Percentiles rank a stretch among this genome's conserved stretches.
Conservation (phyloP, 352 stramenopile genomes). For the Pythium myriotylum region DNA sequence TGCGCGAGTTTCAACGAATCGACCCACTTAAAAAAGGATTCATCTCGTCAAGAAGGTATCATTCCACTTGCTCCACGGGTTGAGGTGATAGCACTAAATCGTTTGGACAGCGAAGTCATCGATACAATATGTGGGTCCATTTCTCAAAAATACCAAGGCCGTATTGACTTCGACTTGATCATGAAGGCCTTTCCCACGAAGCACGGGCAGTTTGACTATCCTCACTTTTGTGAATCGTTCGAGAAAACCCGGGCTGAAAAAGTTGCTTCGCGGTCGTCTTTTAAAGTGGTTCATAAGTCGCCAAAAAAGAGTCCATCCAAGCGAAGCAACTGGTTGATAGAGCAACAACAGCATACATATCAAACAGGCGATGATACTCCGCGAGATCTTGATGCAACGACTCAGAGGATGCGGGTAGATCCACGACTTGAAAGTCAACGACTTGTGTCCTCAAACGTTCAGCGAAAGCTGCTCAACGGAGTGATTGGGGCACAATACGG, state of each 20-base stretch:
- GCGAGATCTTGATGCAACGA: constrained; percentile 12
- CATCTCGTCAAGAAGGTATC: constrained; percentile 20
- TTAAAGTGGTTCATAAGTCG: not conserved
- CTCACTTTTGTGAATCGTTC: constrained; percentile 18
- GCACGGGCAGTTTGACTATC: constrained; percentile 18
- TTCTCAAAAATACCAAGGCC: constrained; percentile 19
- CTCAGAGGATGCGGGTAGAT: constrained; percentile 45
- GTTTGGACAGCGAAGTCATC: constrained; percentile 6
- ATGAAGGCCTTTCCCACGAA: constrained; percentile 15
- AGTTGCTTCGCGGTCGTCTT: not conserved
- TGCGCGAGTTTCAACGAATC: constrained; percentile 20
- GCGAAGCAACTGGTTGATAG: constrained; percentile 17
- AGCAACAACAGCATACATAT: constrained; percentile 6
- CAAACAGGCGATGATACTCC: not conserved
- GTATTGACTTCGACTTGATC: constrained; percentile 22
- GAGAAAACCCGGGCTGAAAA: constrained; percentile 2
- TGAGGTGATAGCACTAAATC: too few relatives aligned
- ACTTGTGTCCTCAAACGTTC: constrained; percentile 47
- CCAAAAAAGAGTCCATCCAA: constrained; percentile 11
- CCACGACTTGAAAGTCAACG: constrained; percentile 51
- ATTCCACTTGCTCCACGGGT: too few relatives aligned
- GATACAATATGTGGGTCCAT: constrained; percentile 17
- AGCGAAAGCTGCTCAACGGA: constrained; percentile 54
- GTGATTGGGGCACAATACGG: constrained; percentile 33
- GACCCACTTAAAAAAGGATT: constrained; percentile 14